Evolutionary conservation across 345 rosid genomes (phyloP).

Genomic region (Theobroma cacao): DNA sequence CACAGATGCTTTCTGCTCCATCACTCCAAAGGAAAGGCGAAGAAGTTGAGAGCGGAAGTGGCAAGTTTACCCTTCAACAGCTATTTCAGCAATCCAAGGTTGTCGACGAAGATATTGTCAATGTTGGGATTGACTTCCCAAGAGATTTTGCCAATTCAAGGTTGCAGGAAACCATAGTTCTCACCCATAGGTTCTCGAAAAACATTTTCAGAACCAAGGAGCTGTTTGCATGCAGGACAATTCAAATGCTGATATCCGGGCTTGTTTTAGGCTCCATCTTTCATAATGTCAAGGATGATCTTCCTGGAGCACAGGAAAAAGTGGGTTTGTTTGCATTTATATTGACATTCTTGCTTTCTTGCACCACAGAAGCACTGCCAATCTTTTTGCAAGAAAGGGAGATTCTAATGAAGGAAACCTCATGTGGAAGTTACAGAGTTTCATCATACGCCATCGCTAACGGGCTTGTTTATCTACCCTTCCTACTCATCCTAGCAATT

Average conservation of each 20-base stretch:
- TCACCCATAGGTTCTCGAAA: slow-evolving; percentile 85
- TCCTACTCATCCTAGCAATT: slow-evolving; percentile 74
- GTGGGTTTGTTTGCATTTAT: slow-evolving; percentile 95
- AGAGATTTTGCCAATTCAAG: slow-evolving; percentile 66
- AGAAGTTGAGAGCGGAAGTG: slow-evolving; percentile 43
- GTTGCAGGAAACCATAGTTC: slow-evolving; percentile 62
- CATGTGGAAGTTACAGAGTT: slow-evolving; percentile 82
- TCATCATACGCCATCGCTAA: slow-evolving; percentile 89
- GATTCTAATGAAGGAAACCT: slow-evolving; percentile 86
- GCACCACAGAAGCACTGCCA: slow-evolving; percentile 89
- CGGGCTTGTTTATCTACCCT: slow-evolving; percentile 87
- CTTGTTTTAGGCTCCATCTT: slow-evolving; percentile 89
- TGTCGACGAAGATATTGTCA: slow-evolving; percentile 51
- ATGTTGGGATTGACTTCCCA: slow-evolving; percentile 31
- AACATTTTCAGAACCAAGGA: slow-evolving; percentile 85
- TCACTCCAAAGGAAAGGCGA: slow-evolving; percentile 33
- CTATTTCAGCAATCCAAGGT: slow-evolving; percentile 82
- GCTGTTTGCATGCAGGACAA: slow-evolving; percentile 72
- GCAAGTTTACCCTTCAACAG: slow-evolving; percentile 74
- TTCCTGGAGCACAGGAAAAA: slow-evolving; percentile 65
- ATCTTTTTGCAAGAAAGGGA: slow-evolving; percentile 87
- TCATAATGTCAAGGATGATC: slow-evolving; percentile 52
- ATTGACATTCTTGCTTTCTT: slow-evolving; percentile 78
- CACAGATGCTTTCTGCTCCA: slow-evolving; percentile 26
- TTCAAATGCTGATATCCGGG: slow-evolving; percentile 85